Percentiles rank a stretch among this genome's conserved stretches.
phyloP scores from a whole-genome alignment of 2,329 filamentous ascomycete species.

The Stenocarpella maydis region DNA sequence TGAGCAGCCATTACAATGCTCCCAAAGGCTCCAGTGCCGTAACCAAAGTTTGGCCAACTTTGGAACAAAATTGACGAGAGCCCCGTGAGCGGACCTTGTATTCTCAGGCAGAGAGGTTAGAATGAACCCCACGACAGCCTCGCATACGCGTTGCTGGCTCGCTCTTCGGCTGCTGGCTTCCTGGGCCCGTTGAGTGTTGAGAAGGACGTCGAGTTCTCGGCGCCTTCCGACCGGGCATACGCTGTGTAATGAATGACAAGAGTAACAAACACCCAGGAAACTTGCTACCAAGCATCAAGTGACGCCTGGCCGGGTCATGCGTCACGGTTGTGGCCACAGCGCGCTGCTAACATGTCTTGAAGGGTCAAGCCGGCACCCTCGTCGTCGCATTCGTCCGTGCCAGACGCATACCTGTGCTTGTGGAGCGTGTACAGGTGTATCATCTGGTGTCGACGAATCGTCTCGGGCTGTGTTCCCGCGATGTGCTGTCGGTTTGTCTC shows the following conservation, averaged over 20 bases:
- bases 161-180: not conserved
- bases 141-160: not conserved
- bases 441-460: not conserved
- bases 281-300: not conserved
- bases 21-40: not conserved
- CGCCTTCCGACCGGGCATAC: conserved; percentile 9
- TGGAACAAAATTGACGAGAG: not conserved
- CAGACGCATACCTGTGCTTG: conserved; percentile 2
- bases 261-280: not conserved
- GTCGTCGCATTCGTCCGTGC: not conserved
- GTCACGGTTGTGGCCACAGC: not conserved
- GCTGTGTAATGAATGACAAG: not conserved
- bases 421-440: not conserved
- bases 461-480: conserved; percentile 3
- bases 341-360: not conserved
- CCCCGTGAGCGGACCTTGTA: no score
- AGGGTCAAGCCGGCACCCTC: not conserved
- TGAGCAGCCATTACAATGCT: not conserved
- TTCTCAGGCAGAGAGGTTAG: no score
- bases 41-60: no score
- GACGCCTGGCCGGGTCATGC: not conserved
- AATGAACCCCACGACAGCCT: not conserved
- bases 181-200: not conserved
- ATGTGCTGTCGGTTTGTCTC: conserved; percentile 4
- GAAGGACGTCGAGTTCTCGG: not conserved